Conservation (phyloP, 2,329 filamentous ascomycete genomes). For the Exophiala viscosa region DNA sequence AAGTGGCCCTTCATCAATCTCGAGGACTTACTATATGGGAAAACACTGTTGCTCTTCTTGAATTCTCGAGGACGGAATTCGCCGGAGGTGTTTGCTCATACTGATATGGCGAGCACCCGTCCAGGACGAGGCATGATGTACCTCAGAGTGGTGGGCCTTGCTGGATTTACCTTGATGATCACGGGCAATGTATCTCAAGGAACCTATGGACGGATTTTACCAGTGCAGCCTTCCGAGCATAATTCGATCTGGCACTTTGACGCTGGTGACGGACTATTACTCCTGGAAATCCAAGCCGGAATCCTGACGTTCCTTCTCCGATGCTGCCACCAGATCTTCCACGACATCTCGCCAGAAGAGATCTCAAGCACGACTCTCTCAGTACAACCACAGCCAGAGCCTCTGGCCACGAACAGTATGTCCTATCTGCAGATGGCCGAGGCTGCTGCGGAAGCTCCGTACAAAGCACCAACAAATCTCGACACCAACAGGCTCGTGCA, state of each 20-base stretch:
- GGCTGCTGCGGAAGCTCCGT: constrained; percentile 51
- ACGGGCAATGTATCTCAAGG: constrained; percentile 30
- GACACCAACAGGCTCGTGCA: constrained; percentile 46
- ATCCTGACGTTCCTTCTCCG: constrained; percentile 49
- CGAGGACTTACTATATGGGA: constrained; percentile 50
- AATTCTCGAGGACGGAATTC: constrained; percentile 49
- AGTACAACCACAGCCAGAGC: constrained; percentile 38
- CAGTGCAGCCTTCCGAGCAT: constrained; percentile 34
- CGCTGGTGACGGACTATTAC: constrained; percentile 47
- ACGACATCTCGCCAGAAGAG: constrained; percentile 43
- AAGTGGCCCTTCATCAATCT: constrained; percentile 57
- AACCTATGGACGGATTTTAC: constrained; percentile 38
- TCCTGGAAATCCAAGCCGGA: constrained; percentile 51
- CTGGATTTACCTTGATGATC: constrained; percentile 36
- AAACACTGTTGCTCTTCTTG: constrained; percentile 49
- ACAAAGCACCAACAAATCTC: constrained; percentile 46
- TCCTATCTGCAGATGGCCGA: constrained; percentile 40
- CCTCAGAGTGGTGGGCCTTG: constrained; percentile 30
- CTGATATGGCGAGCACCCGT: constrained; percentile 40
- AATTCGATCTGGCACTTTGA: constrained; percentile 40
- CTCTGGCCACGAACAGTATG: constrained; percentile 30
- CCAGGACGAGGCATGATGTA: constrained; percentile 31
- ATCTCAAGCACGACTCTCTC: constrained; percentile 33
- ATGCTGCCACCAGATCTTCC: constrained; percentile 49
- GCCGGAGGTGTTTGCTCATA: constrained; percentile 47